Conservation (phyloP, 2,329 filamentous ascomycete species). For the Lecanicillium sp. region DNA sequence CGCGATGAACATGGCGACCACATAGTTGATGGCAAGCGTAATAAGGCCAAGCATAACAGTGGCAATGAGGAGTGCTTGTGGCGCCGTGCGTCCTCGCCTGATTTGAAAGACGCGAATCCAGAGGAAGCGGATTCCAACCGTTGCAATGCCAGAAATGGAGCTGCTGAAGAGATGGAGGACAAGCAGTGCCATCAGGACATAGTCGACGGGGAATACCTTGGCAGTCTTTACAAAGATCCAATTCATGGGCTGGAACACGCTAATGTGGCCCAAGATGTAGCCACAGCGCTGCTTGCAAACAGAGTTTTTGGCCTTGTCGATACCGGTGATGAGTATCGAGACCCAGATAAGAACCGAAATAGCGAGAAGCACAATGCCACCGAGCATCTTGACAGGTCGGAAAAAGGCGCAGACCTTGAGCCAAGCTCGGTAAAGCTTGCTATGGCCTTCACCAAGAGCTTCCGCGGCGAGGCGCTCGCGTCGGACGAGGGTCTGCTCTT, state of each 20-base stretch:
- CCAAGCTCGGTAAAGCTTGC: slow-evolving; percentile 67
- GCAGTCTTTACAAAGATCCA: slow-evolving; percentile 71
- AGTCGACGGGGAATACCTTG: slow-evolving; percentile 84
- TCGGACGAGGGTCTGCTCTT: slow-evolving; percentile 86
- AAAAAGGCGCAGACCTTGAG: slow-evolving; percentile 74
- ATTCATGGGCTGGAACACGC: slow-evolving; percentile 93
- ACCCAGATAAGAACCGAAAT: slow-evolving; percentile 72
- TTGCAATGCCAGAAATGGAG: slow-evolving; percentile 78
- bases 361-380: slow-evolving; percentile 70
- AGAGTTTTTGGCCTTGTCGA: slow-evolving; percentile 95
- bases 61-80: slow-evolving; percentile 83
- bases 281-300: slow-evolving; percentile 85
- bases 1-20: slow-evolving; percentile 85
- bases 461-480: slow-evolving; percentile 83
- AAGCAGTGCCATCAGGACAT: slow-evolving; percentile 77
- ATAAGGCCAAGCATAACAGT: slow-evolving; percentile 88
- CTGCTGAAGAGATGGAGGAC: slow-evolving; percentile 83
- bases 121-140: slow-evolving; percentile 87
- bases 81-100: slow-evolving; percentile 78
- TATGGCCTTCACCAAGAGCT: slow-evolving; percentile 67
- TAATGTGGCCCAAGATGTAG: slow-evolving; percentile 79
- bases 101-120: slow-evolving; percentile 94
- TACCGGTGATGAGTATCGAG: slow-evolving; percentile 90
- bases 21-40: slow-evolving; percentile 86
- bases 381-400: slow-evolving; percentile 80